These are phyloP conservation scores for Saccharomyces pastorianus DNA, from an alignment of 1,139 yeast species.

Conservation along the genomic window DNA sequence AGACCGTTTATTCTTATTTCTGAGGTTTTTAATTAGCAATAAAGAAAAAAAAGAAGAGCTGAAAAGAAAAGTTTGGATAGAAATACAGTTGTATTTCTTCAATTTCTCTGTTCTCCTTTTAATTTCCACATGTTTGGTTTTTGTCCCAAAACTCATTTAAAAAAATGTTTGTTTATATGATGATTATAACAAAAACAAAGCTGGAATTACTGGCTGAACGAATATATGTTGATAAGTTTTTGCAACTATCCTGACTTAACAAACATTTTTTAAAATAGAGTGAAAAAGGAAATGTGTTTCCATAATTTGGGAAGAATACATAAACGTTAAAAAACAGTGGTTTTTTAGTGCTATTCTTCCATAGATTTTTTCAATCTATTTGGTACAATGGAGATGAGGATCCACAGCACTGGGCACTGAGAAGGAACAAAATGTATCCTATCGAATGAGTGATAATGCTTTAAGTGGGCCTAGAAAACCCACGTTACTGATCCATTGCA, in stretches of 20 bases:
- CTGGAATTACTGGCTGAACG: slow-evolving; percentile 99
- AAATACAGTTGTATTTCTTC: slow-evolving; percentile 23
- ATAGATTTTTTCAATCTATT: slow-evolving; percentile 6
- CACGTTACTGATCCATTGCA: slow-evolving; percentile 63
- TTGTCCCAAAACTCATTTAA: neutral
- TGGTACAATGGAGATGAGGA: slow-evolving; percentile 55
- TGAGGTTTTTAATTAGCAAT: slow-evolving; percentile 1
- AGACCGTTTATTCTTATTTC: slow-evolving; percentile 20
- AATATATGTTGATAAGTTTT: slow-evolving; percentile 81
- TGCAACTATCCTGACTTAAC: slow-evolving; percentile 48
- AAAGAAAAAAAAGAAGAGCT: neutral
- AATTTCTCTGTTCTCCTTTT: slow-evolving; percentile 4
- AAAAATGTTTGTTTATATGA: slow-evolving; percentile 38
- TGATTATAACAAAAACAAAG: slow-evolving; percentile 79
- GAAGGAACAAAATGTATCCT: slow-evolving; percentile 18
- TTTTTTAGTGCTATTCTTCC: slow-evolving; percentile 11
- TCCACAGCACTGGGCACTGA: slow-evolving; percentile 99
- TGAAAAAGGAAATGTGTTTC: neutral
- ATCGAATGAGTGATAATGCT: slow-evolving; percentile 87
- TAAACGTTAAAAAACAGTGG: slow-evolving; percentile 19
- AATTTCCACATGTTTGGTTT: slow-evolving; percentile 4
- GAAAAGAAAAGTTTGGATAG: slow-evolving; percentile 1
- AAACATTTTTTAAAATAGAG: slow-evolving; percentile 2
- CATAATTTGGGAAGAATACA: slow-evolving; percentile 7
- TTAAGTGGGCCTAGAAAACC: slow-evolving; percentile 99